A percentile compares a stretch with the other conserved stretches of the same genome.
These are phyloP conservation scores for Aspergillus ibericus DNA, from an alignment of 2,329 filamentous ascomycete species.

Conservation along the genomic window DNA sequence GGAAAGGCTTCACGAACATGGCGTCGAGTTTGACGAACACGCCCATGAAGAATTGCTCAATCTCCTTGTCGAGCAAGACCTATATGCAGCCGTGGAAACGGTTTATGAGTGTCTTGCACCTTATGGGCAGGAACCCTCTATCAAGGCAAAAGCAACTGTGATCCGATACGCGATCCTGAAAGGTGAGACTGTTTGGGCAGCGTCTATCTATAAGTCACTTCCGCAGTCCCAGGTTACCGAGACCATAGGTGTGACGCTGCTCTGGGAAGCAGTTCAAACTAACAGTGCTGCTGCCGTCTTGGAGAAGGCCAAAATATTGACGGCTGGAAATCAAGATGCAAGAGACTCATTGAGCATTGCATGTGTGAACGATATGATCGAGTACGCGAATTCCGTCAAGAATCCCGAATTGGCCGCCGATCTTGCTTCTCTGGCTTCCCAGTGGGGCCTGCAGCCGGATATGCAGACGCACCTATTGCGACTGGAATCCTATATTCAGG, in stretches of 20 bases:
- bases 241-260: slow-evolving; percentile 70
- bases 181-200: slow-evolving; percentile 62
- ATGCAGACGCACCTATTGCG: slow-evolving; percentile 70
- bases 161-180: slow-evolving; percentile 63
- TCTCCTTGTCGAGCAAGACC: slow-evolving; percentile 62
- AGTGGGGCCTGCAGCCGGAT: slow-evolving; percentile 66
- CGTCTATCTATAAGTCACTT: slow-evolving; percentile 56
- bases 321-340: slow-evolving; percentile 46
- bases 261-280: slow-evolving; percentile 72
- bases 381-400: slow-evolving; percentile 67
- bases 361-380: slow-evolving; percentile 76
- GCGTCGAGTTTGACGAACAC: slow-evolving; percentile 47
- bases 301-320: slow-evolving; percentile 70
- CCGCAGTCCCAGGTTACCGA: slow-evolving; percentile 51
- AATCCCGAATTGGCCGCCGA: slow-evolving; percentile 73
- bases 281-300: slow-evolving; percentile 71
- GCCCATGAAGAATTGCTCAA: slow-evolving; percentile 56
- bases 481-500: slow-evolving; percentile 72
- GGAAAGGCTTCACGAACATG: slow-evolving; percentile 53
- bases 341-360: slow-evolving; percentile 61
- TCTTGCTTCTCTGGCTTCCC: slow-evolving; percentile 66
- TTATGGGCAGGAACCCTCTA: slow-evolving; percentile 42
- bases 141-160: slow-evolving; percentile 54
- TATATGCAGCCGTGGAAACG: slow-evolving; percentile 61
- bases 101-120: slow-evolving; percentile 65